A percentile compares a stretch with the other conserved stretches of the same genome.
phyloP scores from a whole-genome alignment of 2,329 filamentous ascomycete genomes.

The Colletotrichum scovillei region DNA sequence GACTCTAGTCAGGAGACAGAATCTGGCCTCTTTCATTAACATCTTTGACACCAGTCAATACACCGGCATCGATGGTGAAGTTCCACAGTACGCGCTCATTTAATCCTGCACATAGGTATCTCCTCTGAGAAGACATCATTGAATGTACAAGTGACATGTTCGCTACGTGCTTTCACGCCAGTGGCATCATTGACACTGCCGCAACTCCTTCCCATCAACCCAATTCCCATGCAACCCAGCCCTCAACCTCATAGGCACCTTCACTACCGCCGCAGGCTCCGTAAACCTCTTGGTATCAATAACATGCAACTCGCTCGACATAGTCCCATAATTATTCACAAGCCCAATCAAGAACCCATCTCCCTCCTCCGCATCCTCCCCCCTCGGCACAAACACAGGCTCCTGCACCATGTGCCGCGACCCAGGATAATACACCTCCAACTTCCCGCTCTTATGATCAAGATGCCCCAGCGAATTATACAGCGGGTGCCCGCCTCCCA shows the following conservation, averaged over 20 bases:
- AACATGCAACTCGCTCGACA: constrained; percentile 30
- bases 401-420: constrained; percentile 52
- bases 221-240: constrained; percentile 22
- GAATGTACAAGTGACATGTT: neutral
- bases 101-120: neutral
- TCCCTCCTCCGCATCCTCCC: constrained; percentile 46
- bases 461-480: constrained; percentile 50
- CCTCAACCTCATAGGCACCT: constrained; percentile 22
- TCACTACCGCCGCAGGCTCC: constrained; percentile 15
- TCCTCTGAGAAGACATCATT: neutral
- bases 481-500: constrained; percentile 29
- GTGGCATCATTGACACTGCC: neutral
- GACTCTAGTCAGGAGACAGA: too few relatives aligned
- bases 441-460: constrained; percentile 40
- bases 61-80: too few relatives aligned
- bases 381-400: constrained; percentile 53
- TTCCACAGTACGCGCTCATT: neutral
- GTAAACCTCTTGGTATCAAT: constrained; percentile 12
- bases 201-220: constrained; percentile 23
- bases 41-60: too few relatives aligned
- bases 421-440: constrained; percentile 47
- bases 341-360: constrained; percentile 52
- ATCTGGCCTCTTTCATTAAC: too few relatives aligned
- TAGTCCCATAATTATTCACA: constrained; percentile 38
- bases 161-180: neutral